Percentiles rank a stretch among this genome's conserved stretches.
Evolutionary conservation across 2,329 filamentous ascomycete genomes (phyloP).

Genomic region (Pseudogymnoascus sp.): DNA sequence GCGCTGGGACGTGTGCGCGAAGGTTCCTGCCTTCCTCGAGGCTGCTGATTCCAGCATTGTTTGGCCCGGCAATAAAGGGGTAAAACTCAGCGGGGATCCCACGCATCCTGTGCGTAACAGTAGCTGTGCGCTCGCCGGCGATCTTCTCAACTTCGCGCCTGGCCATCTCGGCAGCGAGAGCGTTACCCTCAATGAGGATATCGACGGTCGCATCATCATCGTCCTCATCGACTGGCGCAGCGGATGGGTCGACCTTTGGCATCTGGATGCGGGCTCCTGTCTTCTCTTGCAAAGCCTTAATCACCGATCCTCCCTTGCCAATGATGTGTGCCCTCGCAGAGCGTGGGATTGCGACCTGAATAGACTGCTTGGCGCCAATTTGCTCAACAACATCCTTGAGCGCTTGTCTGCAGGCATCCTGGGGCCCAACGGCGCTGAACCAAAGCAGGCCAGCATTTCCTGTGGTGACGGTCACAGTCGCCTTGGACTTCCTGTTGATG

Average conservation of each 20-base stretch:
- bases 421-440: conserved; percentile 80
- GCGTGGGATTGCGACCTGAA: conserved; percentile 73
- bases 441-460: conserved; percentile 66
- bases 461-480: conserved; percentile 70
- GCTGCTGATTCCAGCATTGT: conserved; percentile 59
- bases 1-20: conserved; percentile 74
- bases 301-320: conserved; percentile 81
- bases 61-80: conserved; percentile 82
- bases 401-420: conserved; percentile 77
- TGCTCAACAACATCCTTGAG: conserved; percentile 84
- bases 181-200: conserved; percentile 84
- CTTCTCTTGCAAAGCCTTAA: conserved; percentile 82
- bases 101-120: conserved; percentile 73
- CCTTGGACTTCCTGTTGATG: conserved; percentile 86
- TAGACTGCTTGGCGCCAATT: conserved; percentile 65
- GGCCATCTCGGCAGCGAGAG: conserved; percentile 77
- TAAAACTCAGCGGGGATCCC: conserved; percentile 88
- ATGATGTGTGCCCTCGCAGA: conserved; percentile 87
- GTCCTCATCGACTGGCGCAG: conserved; percentile 51
- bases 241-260: conserved; percentile 66
- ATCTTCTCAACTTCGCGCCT: conserved; percentile 80
- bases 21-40: conserved; percentile 70
- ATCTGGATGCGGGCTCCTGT: conserved; percentile 88
- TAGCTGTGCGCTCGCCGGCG: conserved; percentile 77
- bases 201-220: conserved; percentile 79